Conservation (phyloP, 1,284 basidiomycete genomes). For the Trametes hirsuta region DNA sequence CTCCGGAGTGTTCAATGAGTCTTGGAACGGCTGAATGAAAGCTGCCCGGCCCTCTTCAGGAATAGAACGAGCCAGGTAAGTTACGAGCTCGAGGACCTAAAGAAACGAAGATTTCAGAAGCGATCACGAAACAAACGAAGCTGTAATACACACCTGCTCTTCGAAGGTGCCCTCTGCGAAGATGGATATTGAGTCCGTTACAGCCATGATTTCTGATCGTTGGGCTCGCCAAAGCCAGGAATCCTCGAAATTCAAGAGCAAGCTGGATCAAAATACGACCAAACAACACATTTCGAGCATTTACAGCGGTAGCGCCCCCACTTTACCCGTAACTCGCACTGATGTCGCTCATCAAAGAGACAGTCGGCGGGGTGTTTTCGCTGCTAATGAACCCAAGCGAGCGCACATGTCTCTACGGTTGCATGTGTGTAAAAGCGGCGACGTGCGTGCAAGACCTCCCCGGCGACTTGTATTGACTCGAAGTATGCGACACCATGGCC, state of each 20-base stretch:
- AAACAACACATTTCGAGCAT: slow-evolving; percentile 11
- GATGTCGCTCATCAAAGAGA: no score
- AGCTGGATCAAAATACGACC: slow-evolving; percentile 15
- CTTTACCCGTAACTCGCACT: no score
- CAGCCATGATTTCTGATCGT: slow-evolving; percentile 38
- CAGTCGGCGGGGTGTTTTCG: no score
- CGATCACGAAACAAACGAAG: background rate
- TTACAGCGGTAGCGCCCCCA: no score
- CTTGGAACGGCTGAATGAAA: slow-evolving; percentile 70
- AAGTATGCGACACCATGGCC: slow-evolving; percentile 25
- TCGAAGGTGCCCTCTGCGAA: slow-evolving; percentile 89
- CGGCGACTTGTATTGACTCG: slow-evolving; percentile 13
- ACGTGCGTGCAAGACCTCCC: slow-evolving; percentile 15
- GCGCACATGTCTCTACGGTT: no score
- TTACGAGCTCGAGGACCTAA: slow-evolving; percentile 80
- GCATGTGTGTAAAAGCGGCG: no score
- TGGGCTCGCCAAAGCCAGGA: slow-evolving; percentile 9
- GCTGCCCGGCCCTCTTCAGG: slow-evolving; percentile 70
- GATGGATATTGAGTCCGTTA: slow-evolving; percentile 79
- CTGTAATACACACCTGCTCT: slow-evolving; percentile 65
- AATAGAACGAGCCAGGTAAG: slow-evolving; percentile 71
- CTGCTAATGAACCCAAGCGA: no score
- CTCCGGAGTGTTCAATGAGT: slow-evolving; percentile 57
- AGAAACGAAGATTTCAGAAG: slow-evolving; percentile 14
- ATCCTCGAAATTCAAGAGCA: slow-evolving; percentile 22